phyloP scores from a whole-genome alignment of 176 grass and related monocot species.

The Cenchrus americanus region DNA sequence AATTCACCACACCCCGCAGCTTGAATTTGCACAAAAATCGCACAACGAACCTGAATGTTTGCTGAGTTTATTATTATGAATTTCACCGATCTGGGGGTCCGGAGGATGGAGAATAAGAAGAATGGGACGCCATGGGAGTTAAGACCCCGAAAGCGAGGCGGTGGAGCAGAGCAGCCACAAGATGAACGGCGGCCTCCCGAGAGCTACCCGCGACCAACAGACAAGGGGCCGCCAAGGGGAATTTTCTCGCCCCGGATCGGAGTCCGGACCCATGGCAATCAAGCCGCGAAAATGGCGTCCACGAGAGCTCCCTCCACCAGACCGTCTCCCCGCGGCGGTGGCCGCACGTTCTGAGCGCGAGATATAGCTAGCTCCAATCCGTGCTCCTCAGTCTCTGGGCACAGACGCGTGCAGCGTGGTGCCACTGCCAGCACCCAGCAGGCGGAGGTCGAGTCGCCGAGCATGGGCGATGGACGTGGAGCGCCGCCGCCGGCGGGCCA shows the following conservation, averaged over 20 bases:
- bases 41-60: background rate
- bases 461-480: slow-evolving; percentile 9
- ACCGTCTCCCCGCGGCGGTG: background rate
- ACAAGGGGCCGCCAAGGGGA: background rate
- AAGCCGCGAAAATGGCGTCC: slow-evolving; percentile 1
- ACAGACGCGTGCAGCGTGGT: background rate
- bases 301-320: background rate
- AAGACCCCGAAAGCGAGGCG: background rate
- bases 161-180: background rate
- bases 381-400: background rate
- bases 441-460: background rate
- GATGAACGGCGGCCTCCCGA: background rate
- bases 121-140: background rate
- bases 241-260: slow-evolving; percentile 4
- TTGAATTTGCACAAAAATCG: too few relatives aligned
- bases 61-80: background rate
- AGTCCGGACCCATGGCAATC: background rate
- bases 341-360: background rate
- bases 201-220: background rate
- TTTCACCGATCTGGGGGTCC: background rate
- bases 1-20: too few relatives aligned
- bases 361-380: background rate
- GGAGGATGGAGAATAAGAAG: background rate
- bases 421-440: too few relatives aligned
- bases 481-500: background rate